Conservation (phyloP, 2,329 filamentous ascomycete species). For the Macrophomina pseudophaseolina region DNA sequence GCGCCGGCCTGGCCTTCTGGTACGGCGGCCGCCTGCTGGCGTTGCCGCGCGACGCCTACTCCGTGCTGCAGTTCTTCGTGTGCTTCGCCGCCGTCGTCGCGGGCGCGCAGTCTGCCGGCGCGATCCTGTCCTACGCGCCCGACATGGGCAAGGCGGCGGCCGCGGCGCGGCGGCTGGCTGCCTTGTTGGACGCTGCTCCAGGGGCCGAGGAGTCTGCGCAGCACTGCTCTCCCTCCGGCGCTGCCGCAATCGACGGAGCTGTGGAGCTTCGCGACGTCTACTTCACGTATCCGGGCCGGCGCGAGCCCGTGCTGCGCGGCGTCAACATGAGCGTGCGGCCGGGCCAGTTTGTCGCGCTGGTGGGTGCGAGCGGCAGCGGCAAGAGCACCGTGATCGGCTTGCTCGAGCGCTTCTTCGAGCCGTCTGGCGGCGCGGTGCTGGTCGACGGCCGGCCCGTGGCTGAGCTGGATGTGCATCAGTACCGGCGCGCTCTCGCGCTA, state of each 20-base stretch:
- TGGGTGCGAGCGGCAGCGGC: constrained; percentile 89
- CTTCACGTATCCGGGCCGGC: constrained; percentile 90
- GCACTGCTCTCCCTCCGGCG: background rate
- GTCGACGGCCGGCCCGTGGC: constrained; percentile 85
- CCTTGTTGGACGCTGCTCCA: constrained; percentile 67
- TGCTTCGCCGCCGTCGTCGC: constrained; percentile 84
- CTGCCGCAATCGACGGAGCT: constrained; percentile 78
- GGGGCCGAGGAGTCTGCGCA: too few species aligned
- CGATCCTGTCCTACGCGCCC: constrained; percentile 85
- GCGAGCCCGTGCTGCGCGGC: constrained; percentile 87
- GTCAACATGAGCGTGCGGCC: constrained; percentile 75
- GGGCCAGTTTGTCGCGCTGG: constrained; percentile 84
- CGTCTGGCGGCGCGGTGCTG: constrained; percentile 77
- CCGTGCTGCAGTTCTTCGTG: constrained; percentile 84
- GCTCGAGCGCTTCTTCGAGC: constrained; percentile 93
- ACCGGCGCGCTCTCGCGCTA: constrained; percentile 78
- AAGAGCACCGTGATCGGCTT: constrained; percentile 93
- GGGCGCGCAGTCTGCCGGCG: constrained; percentile 84
- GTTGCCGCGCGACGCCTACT: constrained; percentile 64
- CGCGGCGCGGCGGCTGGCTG: constrained; percentile 73
- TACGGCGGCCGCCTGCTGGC: constrained; percentile 81
- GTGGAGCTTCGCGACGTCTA: constrained; percentile 93
- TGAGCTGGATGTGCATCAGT: constrained; percentile 68
- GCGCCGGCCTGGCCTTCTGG: constrained; percentile 83
- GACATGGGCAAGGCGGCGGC: constrained; percentile 94